These are phyloP conservation scores for Neltuma alba DNA, from an alignment of 306 rosid genomes.

Conservation along the genomic window DNA sequence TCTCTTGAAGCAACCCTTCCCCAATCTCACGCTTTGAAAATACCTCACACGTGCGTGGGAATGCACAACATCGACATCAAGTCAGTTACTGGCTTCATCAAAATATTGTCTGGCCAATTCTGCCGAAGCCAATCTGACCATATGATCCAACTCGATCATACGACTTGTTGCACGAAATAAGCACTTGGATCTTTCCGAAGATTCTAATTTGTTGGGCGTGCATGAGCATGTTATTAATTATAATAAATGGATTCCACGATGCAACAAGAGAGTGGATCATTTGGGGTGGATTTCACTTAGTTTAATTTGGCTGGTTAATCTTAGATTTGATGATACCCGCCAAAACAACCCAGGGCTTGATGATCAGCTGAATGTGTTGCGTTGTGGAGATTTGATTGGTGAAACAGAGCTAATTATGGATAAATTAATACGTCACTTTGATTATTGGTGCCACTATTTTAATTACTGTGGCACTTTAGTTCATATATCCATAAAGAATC, in stretches of 20 bases:
- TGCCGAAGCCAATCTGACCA: too few species aligned
- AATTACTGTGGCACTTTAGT: neutral
- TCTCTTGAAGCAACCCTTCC: too few species aligned
- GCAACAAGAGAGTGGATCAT: neutral
- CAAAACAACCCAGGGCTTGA: neutral
- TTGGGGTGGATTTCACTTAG: neutral
- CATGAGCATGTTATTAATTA: neutral
- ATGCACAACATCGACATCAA: too few species aligned
- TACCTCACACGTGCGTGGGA: too few species aligned
- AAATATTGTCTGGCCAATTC: too few species aligned
- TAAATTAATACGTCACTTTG: neutral
- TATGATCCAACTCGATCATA: too few species aligned
- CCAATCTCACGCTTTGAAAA: too few species aligned
- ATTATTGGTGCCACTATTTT: neutral
- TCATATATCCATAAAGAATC: neutral
- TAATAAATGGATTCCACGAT: neutral
- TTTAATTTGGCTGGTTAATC: neutral
- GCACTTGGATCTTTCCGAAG: constrained; percentile 22
- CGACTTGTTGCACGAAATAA: neutral
- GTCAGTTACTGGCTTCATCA: too few species aligned
- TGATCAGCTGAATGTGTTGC: neutral
- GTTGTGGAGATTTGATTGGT: neutral
- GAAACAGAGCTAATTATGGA: neutral
- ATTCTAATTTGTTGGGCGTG: constrained; percentile 30
- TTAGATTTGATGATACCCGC: neutral